A percentile compares a stretch with the other conserved stretches of the same genome.
phyloP scores from a whole-genome alignment of 345 rosid species.

The Physaria fendleri region DNA sequence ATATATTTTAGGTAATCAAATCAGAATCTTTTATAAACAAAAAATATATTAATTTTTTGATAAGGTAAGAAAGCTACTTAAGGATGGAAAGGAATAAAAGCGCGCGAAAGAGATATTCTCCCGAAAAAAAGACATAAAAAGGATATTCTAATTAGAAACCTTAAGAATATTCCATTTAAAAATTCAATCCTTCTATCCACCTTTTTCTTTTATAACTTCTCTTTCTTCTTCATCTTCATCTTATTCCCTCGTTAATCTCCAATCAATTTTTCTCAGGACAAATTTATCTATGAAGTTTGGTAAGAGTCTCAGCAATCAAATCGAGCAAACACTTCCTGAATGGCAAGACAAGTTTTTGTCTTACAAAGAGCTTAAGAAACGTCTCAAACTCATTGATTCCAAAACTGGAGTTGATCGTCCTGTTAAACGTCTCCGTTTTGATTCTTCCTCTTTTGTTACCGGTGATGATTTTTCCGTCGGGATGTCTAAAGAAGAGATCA shows the following conservation, averaged over 20 bases:
- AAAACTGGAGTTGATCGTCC: slow-evolving; percentile 44
- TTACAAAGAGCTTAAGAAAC: slow-evolving; percentile 90
- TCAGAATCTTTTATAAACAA: too few species aligned
- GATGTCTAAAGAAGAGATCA: slow-evolving; percentile 52
- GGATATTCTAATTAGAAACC: slow-evolving; percentile 31
- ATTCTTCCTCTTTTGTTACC: slow-evolving; percentile 8
- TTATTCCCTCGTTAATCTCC: background rate
- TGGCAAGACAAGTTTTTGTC: slow-evolving; percentile 97
- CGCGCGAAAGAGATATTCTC: slow-evolving; percentile 29
- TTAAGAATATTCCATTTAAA: slow-evolving; percentile 23
- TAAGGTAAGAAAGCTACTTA: too few species aligned
- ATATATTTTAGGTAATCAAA: too few species aligned
- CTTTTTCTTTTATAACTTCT: background rate
- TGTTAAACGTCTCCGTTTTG: slow-evolving; percentile 45
- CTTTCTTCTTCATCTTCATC: background rate
- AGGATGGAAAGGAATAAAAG: slow-evolving; percentile 12
- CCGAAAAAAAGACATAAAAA: slow-evolving; percentile 10
- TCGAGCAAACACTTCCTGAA: slow-evolving; percentile 89
- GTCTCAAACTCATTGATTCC: slow-evolving; percentile 59
- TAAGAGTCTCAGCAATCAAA: slow-evolving; percentile 93
- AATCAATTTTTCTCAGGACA: background rate
- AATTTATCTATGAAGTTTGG: slow-evolving; percentile 67
- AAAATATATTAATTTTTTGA: too few species aligned
- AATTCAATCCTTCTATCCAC: too few species aligned
- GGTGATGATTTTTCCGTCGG: slow-evolving; percentile 20